Evolutionary conservation across 163 green algal species (phyloP).

Genomic region (Picocystis sp.): DNA sequence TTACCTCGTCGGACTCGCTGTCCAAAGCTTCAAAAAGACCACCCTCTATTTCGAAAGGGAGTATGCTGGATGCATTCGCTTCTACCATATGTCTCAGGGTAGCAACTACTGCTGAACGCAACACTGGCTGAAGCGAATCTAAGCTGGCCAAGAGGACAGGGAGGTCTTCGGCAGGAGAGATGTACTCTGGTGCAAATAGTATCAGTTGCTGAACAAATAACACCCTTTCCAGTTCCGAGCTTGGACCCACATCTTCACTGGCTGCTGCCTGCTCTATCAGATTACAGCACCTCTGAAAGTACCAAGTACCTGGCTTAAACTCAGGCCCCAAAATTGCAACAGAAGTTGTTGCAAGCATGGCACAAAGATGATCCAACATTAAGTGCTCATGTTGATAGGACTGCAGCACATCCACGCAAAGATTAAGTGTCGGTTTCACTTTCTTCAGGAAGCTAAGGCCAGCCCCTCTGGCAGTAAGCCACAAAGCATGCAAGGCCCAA

Average conservation of each 20-base stretch:
- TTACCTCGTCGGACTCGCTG: conserved; percentile 38
- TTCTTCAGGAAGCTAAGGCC: conserved; percentile 52
- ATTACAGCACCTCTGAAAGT: conserved; percentile 38
- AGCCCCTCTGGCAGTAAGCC: conserved; percentile 38
- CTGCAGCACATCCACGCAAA: conserved; percentile 51
- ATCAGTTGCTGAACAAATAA: conserved; percentile 83
- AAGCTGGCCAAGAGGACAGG: conserved; percentile 41
- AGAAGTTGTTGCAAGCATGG: conserved; percentile 59
- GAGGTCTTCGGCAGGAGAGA: conserved; percentile 42
- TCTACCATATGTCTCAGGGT: conserved; percentile 67
- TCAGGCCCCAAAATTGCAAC: conserved; percentile 75
- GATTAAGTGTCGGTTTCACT: conserved; percentile 36
- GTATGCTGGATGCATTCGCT: conserved; percentile 9
- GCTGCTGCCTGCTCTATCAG: conserved; percentile 9
- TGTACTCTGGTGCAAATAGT: conserved; percentile 69
- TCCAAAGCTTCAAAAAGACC: conserved; percentile 62
- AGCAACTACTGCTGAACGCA: conserved; percentile 53
- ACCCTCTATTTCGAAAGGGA: conserved; percentile 26
- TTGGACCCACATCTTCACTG: conserved; percentile 17
- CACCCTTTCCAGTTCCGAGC: conserved; percentile 43
- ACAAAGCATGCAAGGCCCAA: conserved; percentile 66
- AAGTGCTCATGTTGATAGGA: conserved; percentile 15
- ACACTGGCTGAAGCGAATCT: conserved; percentile 36
- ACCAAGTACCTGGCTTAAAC: conserved; percentile 38
- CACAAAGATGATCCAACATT: conserved; percentile 3